These are phyloP conservation scores for Calocybe indica DNA, from an alignment of 768 basidiomycete genomes.

Conservation along the genomic window DNA sequence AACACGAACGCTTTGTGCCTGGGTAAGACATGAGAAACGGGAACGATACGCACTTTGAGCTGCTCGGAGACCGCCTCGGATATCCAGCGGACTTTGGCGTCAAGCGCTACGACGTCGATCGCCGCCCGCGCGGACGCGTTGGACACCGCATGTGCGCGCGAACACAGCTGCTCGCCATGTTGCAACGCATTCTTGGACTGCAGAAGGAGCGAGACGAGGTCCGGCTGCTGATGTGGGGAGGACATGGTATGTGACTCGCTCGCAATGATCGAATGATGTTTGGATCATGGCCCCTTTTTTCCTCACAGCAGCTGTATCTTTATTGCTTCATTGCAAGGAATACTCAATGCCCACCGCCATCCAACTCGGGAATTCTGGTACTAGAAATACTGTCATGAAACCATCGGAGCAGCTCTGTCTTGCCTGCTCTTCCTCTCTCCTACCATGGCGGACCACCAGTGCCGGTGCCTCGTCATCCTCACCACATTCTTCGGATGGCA, in stretches of 20 bases:
- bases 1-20: not conserved
- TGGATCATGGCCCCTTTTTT: too few species aligned
- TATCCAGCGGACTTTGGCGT: conserved; percentile 78
- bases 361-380: too few species aligned
- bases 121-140: conserved; percentile 60
- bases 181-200: conserved; percentile 82
- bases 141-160: conserved; percentile 56
- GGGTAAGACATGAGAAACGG: not conserved
- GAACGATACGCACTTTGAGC: conserved; percentile 46
- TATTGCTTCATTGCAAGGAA: too few species aligned
- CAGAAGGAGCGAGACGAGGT: conserved; percentile 69
- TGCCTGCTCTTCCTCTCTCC: conserved; percentile 56
- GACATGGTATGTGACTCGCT: conserved; percentile 5
- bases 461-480: conserved; percentile 8
- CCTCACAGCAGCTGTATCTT: too few species aligned
- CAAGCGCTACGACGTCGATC: conserved; percentile 68
- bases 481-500: conserved; percentile 2
- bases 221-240: conserved; percentile 39
- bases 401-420: conserved; percentile 35
- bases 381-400: too few species aligned
- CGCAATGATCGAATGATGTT: too few species aligned
- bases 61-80: conserved; percentile 71
- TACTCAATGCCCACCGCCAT: too few species aligned
- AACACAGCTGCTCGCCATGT: conserved; percentile 71
- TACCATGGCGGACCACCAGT: conserved; percentile 19